Percentiles rank a stretch among this genome's conserved stretches.
Conservation (phyloP, 1,284 basidiomycete genomes). For the Ganoderma meredithae region DNA sequence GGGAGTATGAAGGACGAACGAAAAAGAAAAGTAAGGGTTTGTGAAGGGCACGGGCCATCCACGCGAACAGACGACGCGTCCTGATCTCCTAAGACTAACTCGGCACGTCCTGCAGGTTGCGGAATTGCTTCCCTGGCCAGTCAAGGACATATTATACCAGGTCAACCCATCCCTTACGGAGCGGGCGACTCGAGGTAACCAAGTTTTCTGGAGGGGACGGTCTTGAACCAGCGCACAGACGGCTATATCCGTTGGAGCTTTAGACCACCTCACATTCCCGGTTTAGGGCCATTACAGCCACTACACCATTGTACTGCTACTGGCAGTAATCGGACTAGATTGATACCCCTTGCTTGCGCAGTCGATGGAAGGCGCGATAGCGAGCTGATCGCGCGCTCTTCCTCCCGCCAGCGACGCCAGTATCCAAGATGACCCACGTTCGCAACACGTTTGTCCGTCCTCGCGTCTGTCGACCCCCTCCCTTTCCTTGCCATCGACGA, state of each 20-base stretch:
- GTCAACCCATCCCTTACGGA: constrained; percentile 64
- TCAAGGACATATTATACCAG: constrained; percentile 84
- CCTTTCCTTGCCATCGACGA: neutral
- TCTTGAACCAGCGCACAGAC: constrained; percentile 88
- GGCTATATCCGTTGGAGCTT: constrained; percentile 62
- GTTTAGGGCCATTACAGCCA: constrained; percentile 81
- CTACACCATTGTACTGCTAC: constrained; percentile 58
- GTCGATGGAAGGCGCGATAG: neutral
- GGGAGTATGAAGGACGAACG: neutral
- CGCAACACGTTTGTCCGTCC: constrained; percentile 19
- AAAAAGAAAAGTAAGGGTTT: constrained; percentile 67
- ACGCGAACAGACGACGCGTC: constrained; percentile 82
- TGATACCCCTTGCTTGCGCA: neutral
- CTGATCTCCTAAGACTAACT: constrained; percentile 91
- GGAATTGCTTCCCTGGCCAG: constrained; percentile 90
- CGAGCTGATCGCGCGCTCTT: neutral
- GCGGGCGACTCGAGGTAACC: constrained; percentile 68
- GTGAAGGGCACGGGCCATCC: constrained; percentile 70
- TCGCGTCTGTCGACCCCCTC: neutral
- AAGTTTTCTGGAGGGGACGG: constrained; percentile 92
- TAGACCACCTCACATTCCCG: constrained; percentile 79
- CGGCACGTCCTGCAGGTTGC: constrained; percentile 83
- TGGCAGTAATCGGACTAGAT: neutral
- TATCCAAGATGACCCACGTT: neutral
- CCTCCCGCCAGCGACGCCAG: neutral